These are phyloP conservation scores for Claviceps spartinae DNA, from an alignment of 2,329 filamentous ascomycete species.

Conservation along the genomic window DNA sequence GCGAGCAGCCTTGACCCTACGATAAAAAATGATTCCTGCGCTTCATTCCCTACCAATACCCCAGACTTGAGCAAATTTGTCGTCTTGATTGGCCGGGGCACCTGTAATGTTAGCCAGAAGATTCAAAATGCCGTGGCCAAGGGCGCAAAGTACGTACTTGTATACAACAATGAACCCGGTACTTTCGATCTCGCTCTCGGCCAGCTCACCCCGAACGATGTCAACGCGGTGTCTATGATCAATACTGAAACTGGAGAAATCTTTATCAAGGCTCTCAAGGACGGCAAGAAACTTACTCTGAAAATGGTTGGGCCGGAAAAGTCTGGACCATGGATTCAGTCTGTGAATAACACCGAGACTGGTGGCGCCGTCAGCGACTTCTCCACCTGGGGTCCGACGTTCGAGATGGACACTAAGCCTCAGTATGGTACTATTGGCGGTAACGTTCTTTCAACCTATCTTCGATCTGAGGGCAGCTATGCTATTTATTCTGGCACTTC, in stretches of 20 bases:
- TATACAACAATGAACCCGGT: constrained; percentile 41
- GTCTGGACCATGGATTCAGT: constrained; percentile 12
- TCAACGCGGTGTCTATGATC: constrained; percentile 29
- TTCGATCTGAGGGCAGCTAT: constrained; percentile 31
- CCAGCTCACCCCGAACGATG: constrained; percentile 5
- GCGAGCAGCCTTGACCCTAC: constrained; percentile 35
- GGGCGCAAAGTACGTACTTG: constrained; percentile 46
- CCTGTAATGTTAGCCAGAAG: constrained; percentile 42
- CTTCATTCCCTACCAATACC: constrained; percentile 34
- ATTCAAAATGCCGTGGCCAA: constrained; percentile 35
- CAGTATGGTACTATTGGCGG: constrained; percentile 43
- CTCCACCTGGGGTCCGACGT: constrained; percentile 48
- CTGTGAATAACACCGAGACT: constrained; percentile 18
- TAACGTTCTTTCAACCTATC: constrained; percentile 45
- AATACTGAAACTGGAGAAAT: constrained; percentile 25
- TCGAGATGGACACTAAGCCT: constrained; percentile 42
- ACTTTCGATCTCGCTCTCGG: constrained; percentile 21
- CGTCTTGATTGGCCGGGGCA: constrained; percentile 46
- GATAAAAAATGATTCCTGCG: constrained; percentile 36
- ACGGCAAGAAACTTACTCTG: constrained; percentile 29
- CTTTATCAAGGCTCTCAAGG: constrained; percentile 31
- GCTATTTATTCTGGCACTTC: constrained; percentile 42
- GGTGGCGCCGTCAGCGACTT: constrained; percentile 39
- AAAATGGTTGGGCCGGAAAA: constrained; percentile 25
- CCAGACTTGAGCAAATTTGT: constrained; percentile 44